Evolutionary conservation across 176 grass and related monocot genomes (phyloP).

Genomic region (Elaeis guineensis): DNA sequence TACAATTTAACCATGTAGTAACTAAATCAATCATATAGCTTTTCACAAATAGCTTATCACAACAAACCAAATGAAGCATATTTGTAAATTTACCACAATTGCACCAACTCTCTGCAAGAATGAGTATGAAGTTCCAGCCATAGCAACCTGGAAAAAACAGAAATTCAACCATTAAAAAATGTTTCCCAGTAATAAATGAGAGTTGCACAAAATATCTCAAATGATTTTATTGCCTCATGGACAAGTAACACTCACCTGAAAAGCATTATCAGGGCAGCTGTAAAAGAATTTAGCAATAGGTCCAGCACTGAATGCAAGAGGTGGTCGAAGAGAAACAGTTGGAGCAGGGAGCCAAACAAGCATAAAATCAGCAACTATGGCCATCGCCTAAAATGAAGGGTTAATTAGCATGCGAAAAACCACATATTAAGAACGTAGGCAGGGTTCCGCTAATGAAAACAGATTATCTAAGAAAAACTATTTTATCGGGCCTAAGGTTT

Average conservation of each 20-base stretch:
- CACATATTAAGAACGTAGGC: no score
- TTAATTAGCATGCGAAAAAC: no score
- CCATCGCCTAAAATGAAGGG: constrained; percentile 61
- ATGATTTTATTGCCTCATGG: no score
- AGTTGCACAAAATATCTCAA: no score
- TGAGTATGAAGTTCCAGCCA: constrained; percentile 79
- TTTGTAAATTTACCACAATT: constrained; percentile 56
- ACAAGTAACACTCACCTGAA: constrained; percentile 49
- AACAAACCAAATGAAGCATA: neutral
- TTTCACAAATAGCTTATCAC: neutral
- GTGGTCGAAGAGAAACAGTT: constrained; percentile 69
- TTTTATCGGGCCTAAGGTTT: no score
- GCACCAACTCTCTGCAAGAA: constrained; percentile 92
- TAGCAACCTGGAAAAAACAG: constrained; percentile 56
- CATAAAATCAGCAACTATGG: constrained; percentile 99
- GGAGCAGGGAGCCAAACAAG: constrained; percentile 99
- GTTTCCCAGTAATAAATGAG: no score
- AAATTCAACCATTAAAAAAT: constrained; percentile 12
- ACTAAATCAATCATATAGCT: neutral
- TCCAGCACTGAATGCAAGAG: constrained; percentile 58
- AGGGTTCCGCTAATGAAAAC: neutral
- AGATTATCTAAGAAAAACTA: no score
- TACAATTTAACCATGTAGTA: neutral
- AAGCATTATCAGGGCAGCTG: constrained; percentile 94
- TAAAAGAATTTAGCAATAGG: constrained; percentile 78